Evolutionary conservation across 768 basidiomycete genomes (phyloP).

Genomic region (Trametes cubensis): DNA sequence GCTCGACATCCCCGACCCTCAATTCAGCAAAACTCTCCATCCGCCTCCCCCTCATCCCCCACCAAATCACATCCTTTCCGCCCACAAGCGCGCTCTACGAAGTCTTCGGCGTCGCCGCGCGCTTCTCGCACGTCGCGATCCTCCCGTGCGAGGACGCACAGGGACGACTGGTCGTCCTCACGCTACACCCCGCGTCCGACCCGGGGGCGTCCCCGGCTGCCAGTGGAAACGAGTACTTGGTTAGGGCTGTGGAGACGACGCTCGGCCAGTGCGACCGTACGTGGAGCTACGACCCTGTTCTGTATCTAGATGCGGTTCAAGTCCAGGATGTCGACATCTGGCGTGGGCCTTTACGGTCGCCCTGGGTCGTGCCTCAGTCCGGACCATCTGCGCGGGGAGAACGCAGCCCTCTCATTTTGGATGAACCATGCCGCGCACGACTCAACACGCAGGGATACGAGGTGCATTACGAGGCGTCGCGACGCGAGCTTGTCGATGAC

Average conservation of each 20-base stretch:
- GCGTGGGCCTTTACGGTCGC: background rate
- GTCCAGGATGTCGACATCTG: background rate
- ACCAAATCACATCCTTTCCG: background rate
- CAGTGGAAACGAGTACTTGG: background rate
- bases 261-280: constrained; percentile 7
- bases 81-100: constrained; percentile 7
- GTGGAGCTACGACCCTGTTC: background rate
- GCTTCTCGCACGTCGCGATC: constrained; percentile 1
- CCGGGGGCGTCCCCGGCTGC: background rate
- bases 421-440: background rate
- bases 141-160: constrained; percentile 1
- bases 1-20: background rate
- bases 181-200: background rate
- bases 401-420: background rate
- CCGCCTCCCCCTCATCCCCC: background rate
- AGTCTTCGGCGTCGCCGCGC: constrained; percentile 8
- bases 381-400: background rate
- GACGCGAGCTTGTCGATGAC: background rate
- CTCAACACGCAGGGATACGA: background rate
- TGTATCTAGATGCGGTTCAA: background rate
- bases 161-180: constrained; percentile 1
- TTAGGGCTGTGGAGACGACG: constrained; percentile 4
- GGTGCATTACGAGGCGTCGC: background rate
- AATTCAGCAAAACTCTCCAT: background rate
- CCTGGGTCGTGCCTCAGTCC: background rate